Conservation (phyloP, 805 yeast species). For the Kodamaea lidongshanica region DNA sequence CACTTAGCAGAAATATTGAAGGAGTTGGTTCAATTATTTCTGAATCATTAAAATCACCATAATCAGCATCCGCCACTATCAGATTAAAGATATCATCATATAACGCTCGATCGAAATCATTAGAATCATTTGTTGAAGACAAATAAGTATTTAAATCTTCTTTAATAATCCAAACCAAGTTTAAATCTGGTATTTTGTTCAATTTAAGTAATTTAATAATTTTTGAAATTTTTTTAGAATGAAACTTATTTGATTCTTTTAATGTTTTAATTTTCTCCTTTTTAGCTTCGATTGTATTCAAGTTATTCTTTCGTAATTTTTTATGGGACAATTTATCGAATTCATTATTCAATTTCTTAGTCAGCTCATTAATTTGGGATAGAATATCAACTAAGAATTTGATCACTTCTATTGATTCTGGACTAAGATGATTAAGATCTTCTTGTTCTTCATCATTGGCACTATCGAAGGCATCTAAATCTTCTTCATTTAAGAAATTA, state of each 20-base stretch:
- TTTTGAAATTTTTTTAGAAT: conserved; percentile 30
- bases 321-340: conserved; percentile 35
- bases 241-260: conserved; percentile 29
- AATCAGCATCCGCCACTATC: conserved; percentile 11
- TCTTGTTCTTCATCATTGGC: conserved; percentile 11
- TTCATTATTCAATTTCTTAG: conserved; percentile 33
- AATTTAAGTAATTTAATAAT: conserved; percentile 25
- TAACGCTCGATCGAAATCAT: conserved; percentile 31
- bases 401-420: conserved; percentile 30
- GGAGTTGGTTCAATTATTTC: conserved; percentile 6
- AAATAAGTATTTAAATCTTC: conserved; percentile 36
- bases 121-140: conserved; percentile 35
- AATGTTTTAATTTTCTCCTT: conserved; percentile 35
- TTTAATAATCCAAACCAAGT: conserved; percentile 28
- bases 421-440: conserved; percentile 17
- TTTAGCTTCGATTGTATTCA: conserved; percentile 31
- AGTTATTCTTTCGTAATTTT: conserved; percentile 33
- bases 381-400: conserved; percentile 26
- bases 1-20: conserved; percentile 4
- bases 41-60: conserved; percentile 10
- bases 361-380: conserved; percentile 29
- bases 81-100: conserved; percentile 37
- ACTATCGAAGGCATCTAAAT: conserved; percentile 8
- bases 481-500: conserved; percentile 8
- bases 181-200: conserved; percentile 22